Evolutionary conservation across 2,329 filamentous ascomycete genomes (phyloP).

Genomic region (Aspergillus sergii): DNA sequence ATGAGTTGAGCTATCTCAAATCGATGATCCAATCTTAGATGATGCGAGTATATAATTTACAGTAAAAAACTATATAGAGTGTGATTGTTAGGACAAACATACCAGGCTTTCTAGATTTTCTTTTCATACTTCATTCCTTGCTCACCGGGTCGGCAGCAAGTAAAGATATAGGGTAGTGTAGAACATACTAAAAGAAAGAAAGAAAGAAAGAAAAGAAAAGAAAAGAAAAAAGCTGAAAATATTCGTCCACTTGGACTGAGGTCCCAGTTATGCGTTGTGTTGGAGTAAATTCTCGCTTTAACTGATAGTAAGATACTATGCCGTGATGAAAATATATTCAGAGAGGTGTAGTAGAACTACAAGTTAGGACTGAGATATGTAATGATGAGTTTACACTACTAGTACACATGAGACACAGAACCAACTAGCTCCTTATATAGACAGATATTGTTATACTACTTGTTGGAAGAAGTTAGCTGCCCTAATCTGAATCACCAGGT

Average conservation of each 20-base stretch:
- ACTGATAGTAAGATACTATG: too few relatives aligned
- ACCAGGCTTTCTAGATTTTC: neutral
- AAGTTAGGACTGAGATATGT: neutral
- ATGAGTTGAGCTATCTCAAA: constrained; percentile 55
- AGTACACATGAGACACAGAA: neutral
- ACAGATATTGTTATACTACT: too few relatives aligned
- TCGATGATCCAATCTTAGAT: constrained; percentile 45
- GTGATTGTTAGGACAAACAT: neutral
- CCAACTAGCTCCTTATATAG: too few relatives aligned
- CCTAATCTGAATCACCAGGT: neutral
- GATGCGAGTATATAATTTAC: constrained; percentile 17
- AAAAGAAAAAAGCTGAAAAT: neutral
- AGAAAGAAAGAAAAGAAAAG: neutral
- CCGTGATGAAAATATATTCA: too few relatives aligned
- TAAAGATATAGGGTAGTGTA: neutral
- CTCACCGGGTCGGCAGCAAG: neutral
- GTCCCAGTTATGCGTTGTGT: neutral
- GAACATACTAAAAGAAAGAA: neutral
- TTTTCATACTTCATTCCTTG: neutral
- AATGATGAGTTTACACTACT: neutral
- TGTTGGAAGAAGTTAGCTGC: neutral
- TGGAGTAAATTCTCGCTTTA: neutral
- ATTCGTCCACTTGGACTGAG: neutral
- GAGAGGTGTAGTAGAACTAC: neutral
- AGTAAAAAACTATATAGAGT: neutral